Base-by-base conservation (phyloP, 2,329 filamentous ascomycete genomes). In the Colletotrichum gloeosporioides region DNA sequence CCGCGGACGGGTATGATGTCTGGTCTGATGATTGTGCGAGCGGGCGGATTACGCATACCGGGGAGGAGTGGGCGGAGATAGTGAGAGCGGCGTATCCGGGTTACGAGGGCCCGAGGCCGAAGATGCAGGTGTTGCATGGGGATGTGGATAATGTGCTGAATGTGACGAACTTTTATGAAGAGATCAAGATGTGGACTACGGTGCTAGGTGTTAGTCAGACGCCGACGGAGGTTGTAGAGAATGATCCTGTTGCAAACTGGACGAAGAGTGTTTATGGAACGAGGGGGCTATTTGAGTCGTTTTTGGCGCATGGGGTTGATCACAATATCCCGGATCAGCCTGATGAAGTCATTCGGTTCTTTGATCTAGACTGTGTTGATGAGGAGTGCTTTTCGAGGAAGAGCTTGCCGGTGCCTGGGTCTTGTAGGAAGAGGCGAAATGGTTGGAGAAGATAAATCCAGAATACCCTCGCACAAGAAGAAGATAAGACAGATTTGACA, bases 91-190 rank as follows among this genome's bases (percentile, higher is more conserved):
- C 88, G 77, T 90, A 90, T 77, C 88, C 89, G 0, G 86, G 84
- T 0, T 91, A 91, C 78, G 84, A 80, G 3, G 89, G 90, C 1
- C 84, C 87, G 66, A 83, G 89, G 15, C 90, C 91, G 0, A 89
- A 89, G 79, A 86, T 92, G 84, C 89, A 91, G 81, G 85, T 92
- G 55, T 90, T 89, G 81, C 91, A 92, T 80, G 91, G 91, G 12
- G 89, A 87, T 6, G 80, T 78, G 0, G 90, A 92, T 77, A 85
- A 87, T 36, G 87, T 87, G 6, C 82, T 92, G 2, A 84, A 87
- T 57, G 90, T 89, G 31, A 84, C 85, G 66, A 91, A 91, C 80
- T 90, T 89, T 77, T 81, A 86, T 7, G 90, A 92, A 82, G 87
- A 88, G 77, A 83, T 89, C 75, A 90, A 91, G 83, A 82, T 90